These are phyloP conservation scores for Quercus bicolor DNA, from an alignment of 306 rosid genomes.

Conservation along the genomic window DNA sequence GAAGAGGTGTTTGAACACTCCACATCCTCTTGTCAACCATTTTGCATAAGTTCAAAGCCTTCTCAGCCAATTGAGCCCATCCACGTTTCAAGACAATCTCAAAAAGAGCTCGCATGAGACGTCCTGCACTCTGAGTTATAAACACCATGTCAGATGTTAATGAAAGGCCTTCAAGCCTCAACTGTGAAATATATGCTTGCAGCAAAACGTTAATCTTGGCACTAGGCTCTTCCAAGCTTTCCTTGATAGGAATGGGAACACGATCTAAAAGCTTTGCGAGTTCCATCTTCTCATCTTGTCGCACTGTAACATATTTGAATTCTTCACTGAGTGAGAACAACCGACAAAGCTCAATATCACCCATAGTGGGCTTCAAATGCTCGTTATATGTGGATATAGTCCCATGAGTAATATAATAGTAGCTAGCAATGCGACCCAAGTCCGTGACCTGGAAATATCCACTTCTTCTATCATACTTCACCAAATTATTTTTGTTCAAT, in stretches of 20 bases:
- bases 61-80: constrained; percentile 93
- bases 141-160: constrained; percentile 93
- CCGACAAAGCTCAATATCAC: constrained; percentile 86
- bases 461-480: constrained; percentile 88
- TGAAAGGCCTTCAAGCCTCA: constrained; percentile 89
- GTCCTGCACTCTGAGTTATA: constrained; percentile 98
- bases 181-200: constrained; percentile 87
- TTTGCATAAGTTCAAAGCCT: constrained; percentile 87
- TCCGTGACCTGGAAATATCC: constrained; percentile 96
- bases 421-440: constrained; percentile 97
- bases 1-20: constrained; percentile 93
- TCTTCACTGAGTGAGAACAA: constrained; percentile 94
- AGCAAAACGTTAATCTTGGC: constrained; percentile 86
- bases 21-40: constrained; percentile 92
- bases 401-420: constrained; percentile 87
- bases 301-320: constrained; percentile 82
- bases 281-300: constrained; percentile 96
- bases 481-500: constrained; percentile 78
- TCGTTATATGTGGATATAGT: constrained; percentile 87
- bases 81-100: constrained; percentile 89
- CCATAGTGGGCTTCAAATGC: constrained; percentile 96
- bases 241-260: constrained; percentile 94
- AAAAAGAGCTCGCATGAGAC: constrained; percentile 92
- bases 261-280: constrained; percentile 83
- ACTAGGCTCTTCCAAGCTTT: constrained; percentile 97